Base-by-base conservation (phyloP, 2,329 filamentous ascomycete species). In the Fusarium mundagurra region DNA sequence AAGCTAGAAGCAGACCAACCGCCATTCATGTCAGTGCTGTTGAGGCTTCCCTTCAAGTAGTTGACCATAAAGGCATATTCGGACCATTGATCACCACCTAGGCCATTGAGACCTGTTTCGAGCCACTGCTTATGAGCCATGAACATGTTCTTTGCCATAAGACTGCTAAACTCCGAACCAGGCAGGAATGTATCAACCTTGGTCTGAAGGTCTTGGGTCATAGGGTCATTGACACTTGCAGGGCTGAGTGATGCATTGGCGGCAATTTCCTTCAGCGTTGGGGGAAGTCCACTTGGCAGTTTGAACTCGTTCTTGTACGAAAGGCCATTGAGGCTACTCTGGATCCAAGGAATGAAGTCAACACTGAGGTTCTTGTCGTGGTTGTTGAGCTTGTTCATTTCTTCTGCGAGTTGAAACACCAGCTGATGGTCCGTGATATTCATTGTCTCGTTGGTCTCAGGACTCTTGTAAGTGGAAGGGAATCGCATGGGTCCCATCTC, bases 401-500 rank as follows among this genome's bases (percentile, higher is more conserved):
- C 66, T 1, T 64, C 64, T 3, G 66, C 64, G 0, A 69, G 64
- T 12, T 69, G 66, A 1, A 69, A 69, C 0, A 69, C 66, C 0
- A 69, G 1, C 2, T 69, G 57, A 31, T 69, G 66, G 11, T 69
- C 66, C 0, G 66, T 69, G 8, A 69, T 69, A 6, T 69, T 69
- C 57, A 69, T 69, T 3, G 64, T 69, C 22, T 69, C 64, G 3
- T 69, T 69, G 22, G 64, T 69, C 0, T 69, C 64, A 1, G 57
- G 64, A 3, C 38, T 69, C 6, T 48, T 69, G 27, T 69, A 69
- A 10, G 64, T 69, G 0, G 57, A 33, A 5, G 66, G 66, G 6
- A 69, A 69, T 1, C 66, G 43, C 66, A 69, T 69, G 1, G 66
- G 66, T 7, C 66, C 66, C 66, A 69, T 69, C 1, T 69, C 66